Evolutionary conservation across 306 rosid species (phyloP).

Genomic region (Benincasa hispida): DNA sequence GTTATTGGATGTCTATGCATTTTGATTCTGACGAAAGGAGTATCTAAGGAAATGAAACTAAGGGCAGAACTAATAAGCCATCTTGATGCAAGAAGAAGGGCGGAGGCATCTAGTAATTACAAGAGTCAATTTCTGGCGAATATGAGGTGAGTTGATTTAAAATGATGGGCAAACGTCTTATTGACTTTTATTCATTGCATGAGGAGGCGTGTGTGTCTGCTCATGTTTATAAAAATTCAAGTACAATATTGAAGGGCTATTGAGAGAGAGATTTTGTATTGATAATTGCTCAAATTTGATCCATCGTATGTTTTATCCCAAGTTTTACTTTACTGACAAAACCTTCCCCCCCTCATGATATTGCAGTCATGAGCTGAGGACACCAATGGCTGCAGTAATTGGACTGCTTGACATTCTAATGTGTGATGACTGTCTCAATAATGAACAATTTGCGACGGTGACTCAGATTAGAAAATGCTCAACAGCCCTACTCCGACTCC

Average conservation of each 20-base stretch:
- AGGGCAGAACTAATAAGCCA: slow-evolving; percentile 92
- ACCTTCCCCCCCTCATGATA: slow-evolving; percentile 1
- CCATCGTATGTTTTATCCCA: neutral
- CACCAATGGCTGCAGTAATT: slow-evolving; percentile 99
- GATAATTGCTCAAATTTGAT: neutral
- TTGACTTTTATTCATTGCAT: neutral
- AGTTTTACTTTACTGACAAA: neutral
- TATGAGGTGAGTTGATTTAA: slow-evolving; percentile 60
- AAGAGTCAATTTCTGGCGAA: slow-evolving; percentile 97
- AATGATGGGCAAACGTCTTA: neutral
- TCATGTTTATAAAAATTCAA: neutral
- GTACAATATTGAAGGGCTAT: neutral
- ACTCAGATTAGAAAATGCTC: slow-evolving; percentile 96
- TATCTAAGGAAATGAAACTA: slow-evolving; percentile 96
- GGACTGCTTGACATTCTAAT: slow-evolving; percentile 96
- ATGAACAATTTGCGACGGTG: slow-evolving; percentile 80
- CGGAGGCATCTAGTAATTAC: slow-evolving; percentile 95
- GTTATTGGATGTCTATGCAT: slow-evolving; percentile 91
- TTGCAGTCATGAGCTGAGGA: slow-evolving; percentile 90
- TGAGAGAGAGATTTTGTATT: neutral
- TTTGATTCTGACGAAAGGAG: slow-evolving; percentile 89
- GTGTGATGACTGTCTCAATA: slow-evolving; percentile 89
- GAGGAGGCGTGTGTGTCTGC: neutral
- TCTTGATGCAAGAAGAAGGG: slow-evolving; percentile 94
- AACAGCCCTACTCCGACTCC: slow-evolving; percentile 90